These are phyloP conservation scores for Penicillium bovifimosum DNA, from an alignment of 495 filamentous ascomycete species.

Conservation along the genomic window DNA sequence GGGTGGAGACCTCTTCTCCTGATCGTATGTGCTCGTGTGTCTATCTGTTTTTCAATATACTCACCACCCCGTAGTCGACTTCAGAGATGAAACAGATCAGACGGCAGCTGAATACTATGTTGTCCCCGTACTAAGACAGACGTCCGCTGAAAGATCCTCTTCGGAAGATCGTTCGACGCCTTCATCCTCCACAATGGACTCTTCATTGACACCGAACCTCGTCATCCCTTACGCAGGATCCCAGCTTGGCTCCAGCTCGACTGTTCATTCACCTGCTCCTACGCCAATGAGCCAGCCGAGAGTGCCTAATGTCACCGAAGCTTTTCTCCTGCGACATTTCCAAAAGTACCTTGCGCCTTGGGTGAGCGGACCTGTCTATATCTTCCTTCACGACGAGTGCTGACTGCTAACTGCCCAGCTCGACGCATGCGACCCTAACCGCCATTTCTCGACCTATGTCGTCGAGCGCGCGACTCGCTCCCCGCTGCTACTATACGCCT, in stretches of 20 bases:
- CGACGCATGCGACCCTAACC: slow-evolving; percentile 35
- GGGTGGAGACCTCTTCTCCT: slow-evolving; percentile 29
- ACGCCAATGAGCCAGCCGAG: slow-evolving; percentile 23
- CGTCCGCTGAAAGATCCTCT: slow-evolving; percentile 18
- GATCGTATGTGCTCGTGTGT: slow-evolving; percentile 22
- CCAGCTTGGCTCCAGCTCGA: slow-evolving; percentile 15
- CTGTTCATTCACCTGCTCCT: slow-evolving; percentile 17
- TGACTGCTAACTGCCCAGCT: slow-evolving; percentile 22
- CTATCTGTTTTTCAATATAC: background rate
- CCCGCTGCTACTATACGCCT: slow-evolving; percentile 36
- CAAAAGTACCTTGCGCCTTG: slow-evolving; percentile 34
- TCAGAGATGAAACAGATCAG: slow-evolving; percentile 41
- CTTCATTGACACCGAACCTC: slow-evolving; percentile 12
- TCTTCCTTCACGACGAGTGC: background rate
- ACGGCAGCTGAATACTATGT: slow-evolving; percentile 40
- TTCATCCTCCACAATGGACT: slow-evolving; percentile 26
- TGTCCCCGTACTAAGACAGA: slow-evolving; percentile 18
- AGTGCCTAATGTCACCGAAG: slow-evolving; percentile 33
- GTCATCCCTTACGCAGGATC: slow-evolving; percentile 12
- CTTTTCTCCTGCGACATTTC: slow-evolving; percentile 39
- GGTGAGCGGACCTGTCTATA: slow-evolving; percentile 14
- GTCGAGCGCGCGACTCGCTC: slow-evolving; percentile 32
- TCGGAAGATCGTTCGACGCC: slow-evolving; percentile 25
- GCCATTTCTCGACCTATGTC: slow-evolving; percentile 33
- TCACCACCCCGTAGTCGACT: slow-evolving; percentile 24